A percentile compares a stretch with the other conserved stretches of the same genome.
phyloP scores from a whole-genome alignment of 2,329 filamentous ascomycete species.

The Fusarium domesticum region DNA sequence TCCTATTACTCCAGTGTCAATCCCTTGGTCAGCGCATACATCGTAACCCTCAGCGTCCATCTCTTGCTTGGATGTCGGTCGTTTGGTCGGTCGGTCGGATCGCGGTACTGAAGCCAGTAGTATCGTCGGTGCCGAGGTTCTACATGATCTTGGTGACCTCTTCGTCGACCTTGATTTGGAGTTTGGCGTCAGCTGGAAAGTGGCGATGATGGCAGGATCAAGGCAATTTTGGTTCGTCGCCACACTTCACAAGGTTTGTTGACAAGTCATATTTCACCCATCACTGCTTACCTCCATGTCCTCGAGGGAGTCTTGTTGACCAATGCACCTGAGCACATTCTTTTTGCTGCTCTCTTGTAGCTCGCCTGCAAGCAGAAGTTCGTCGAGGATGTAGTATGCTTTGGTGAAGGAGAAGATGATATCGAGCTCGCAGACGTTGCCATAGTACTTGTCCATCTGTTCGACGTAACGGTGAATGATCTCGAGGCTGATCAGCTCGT shows the following conservation, averaged over 20 bases:
- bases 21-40: conserved; percentile 17
- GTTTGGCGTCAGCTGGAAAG: conserved; percentile 32
- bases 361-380: conserved; percentile 90
- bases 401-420: conserved; percentile 99
- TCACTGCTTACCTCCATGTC: conserved; percentile 90
- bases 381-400: conserved; percentile 98
- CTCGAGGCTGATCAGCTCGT: conserved; percentile 96
- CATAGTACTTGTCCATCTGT: conserved; percentile 99
- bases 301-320: conserved; percentile 94
- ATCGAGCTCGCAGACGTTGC: conserved; percentile 98
- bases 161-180: conserved; percentile 69
- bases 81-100: conserved; percentile 20
- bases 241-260: conserved; percentile 14
- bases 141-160: conserved; percentile 90
- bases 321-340: conserved; percentile 93
- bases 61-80: conserved; percentile 10
- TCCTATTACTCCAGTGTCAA: conserved; percentile 33
- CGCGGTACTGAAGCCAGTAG: conserved; percentile 14
- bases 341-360: conserved; percentile 99
- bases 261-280: conserved; percentile 15
- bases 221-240: conserved; percentile 17
- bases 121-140: conserved; percentile 23
- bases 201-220: conserved; percentile 7
- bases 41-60: conserved; percentile 10
- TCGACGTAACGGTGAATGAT: conserved; percentile 99